phyloP scores from a whole-genome alignment of 106 monocot genomes.

The Dioscorea alata region DNA sequence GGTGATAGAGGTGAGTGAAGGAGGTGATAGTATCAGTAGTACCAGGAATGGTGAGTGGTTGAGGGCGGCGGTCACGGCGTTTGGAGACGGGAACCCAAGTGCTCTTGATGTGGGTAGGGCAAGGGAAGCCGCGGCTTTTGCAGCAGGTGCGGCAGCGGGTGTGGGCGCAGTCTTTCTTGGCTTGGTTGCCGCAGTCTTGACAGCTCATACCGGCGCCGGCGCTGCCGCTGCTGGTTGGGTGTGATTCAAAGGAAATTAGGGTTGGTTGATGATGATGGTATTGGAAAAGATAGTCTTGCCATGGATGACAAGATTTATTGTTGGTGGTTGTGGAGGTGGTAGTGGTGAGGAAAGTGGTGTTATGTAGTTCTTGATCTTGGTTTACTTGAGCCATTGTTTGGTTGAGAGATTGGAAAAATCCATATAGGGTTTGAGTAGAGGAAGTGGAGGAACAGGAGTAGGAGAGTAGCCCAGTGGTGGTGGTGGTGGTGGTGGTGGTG shows the following conservation, averaged over 20 bases:
- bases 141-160: slow-evolving; percentile 89
- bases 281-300: too few species aligned
- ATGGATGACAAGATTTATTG: too few species aligned
- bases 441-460: slow-evolving; percentile 18
- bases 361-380: too few species aligned
- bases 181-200: slow-evolving; percentile 92
- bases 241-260: too few species aligned
- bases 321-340: too few species aligned
- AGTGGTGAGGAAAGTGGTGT: too few species aligned
- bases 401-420: too few species aligned
- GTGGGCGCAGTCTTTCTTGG: slow-evolving; percentile 91
- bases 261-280: too few species aligned
- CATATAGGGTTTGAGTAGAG: background rate
- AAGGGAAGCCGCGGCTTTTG: slow-evolving; percentile 79
- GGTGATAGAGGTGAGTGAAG: too few species aligned
- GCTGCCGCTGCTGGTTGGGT: background rate
- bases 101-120: slow-evolving; percentile 88
- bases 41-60: slow-evolving; percentile 14
- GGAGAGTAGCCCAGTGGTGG: slow-evolving; percentile 10
- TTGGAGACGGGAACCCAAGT: slow-evolving; percentile 91
- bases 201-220: slow-evolving; percentile 58
- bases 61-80: slow-evolving; percentile 82
- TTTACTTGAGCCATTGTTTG: too few species aligned
- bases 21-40: slow-evolving; percentile 29
- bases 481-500: slow-evolving; percentile 64